A percentile compares a stretch with the other conserved stretches of the same genome.
These are phyloP conservation scores for Bertia moriformis DNA, from an alignment of 2,329 filamentous ascomycete genomes.

Conservation along the genomic window DNA sequence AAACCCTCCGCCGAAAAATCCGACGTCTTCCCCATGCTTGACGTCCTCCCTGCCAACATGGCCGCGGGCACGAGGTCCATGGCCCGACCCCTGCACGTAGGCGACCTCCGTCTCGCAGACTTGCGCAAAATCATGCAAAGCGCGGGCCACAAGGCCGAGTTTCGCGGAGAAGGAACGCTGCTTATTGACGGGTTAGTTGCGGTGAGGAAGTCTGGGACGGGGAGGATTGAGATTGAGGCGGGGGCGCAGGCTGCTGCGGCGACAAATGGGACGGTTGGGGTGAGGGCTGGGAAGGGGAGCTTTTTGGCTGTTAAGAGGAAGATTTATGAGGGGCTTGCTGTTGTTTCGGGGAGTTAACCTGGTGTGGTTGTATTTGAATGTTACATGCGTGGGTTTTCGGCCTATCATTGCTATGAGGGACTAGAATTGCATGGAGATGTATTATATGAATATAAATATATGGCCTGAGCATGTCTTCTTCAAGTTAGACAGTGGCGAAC, in stretches of 20 bases:
- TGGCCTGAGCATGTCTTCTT: too few species aligned
- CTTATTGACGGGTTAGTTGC: slow-evolving; percentile 79
- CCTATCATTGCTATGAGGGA: too few species aligned
- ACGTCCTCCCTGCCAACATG: slow-evolving; percentile 37
- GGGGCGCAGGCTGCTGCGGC: slow-evolving; percentile 38
- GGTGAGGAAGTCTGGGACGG: slow-evolving; percentile 76
- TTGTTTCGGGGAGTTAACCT: slow-evolving; percentile 61
- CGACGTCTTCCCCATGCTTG: background rate
- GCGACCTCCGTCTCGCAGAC: slow-evolving; percentile 79
- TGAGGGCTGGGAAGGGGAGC: slow-evolving; percentile 40
- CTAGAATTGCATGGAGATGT: too few species aligned
- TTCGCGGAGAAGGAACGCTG: slow-evolving; percentile 80
- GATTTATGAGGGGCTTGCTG: slow-evolving; percentile 86
- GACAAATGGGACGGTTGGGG: slow-evolving; percentile 19
- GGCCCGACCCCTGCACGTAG: slow-evolving; percentile 82
- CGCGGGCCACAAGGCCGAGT: slow-evolving; percentile 76
- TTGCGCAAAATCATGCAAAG: slow-evolving; percentile 70
- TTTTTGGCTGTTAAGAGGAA: slow-evolving; percentile 80
- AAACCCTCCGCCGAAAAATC: background rate
- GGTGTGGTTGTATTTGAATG: too few species aligned
- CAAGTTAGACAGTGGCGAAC: too few species aligned
- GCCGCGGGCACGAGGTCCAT: slow-evolving; percentile 61
- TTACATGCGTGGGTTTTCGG: too few species aligned
- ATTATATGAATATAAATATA: too few species aligned
- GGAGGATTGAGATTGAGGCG: slow-evolving; percentile 75